phyloP scores from a whole-genome alignment of 495 filamentous ascomycete genomes.

The Lepidopterella palustris region DNA sequence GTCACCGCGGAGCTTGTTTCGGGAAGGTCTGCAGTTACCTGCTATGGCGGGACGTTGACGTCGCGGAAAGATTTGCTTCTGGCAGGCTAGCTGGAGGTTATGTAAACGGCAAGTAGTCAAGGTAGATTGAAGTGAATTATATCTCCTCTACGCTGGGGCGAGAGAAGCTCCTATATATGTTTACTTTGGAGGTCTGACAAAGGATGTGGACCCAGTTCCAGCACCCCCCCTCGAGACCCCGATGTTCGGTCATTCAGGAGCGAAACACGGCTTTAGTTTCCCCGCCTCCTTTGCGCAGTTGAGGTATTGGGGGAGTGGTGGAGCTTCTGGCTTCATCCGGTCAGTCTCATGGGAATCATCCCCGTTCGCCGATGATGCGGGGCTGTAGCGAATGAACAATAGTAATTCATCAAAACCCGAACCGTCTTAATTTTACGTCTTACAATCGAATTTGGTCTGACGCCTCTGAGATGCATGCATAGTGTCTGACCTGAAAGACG shows the following conservation, averaged over 20 bases:
- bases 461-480: neutral
- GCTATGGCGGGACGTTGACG: slow-evolving; percentile 13
- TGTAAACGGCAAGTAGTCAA: neutral
- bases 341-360: slow-evolving; percentile 8
- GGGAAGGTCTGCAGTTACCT: slow-evolving; percentile 9
- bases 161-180: slow-evolving; percentile 11
- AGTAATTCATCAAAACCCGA: neutral
- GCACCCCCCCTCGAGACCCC: slow-evolving; percentile 6
- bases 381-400: slow-evolving; percentile 21
- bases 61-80: neutral
- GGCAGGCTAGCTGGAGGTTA: neutral
- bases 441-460: slow-evolving; percentile 11
- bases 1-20: neutral
- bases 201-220: neutral
- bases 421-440: slow-evolving; percentile 4
- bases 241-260: slow-evolving; percentile 7
- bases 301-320: slow-evolving; percentile 2
- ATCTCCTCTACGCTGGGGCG: neutral
- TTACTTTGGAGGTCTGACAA: neutral
- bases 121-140: neutral
- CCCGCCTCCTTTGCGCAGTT: slow-evolving; percentile 19
- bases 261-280: slow-evolving; percentile 13
- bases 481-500: neutral
- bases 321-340: neutral
- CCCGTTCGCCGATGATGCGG: slow-evolving; percentile 13